Evolutionary conservation across 768 basidiomycete genomes (phyloP).

Genomic region (Tricholoma sp.): DNA sequence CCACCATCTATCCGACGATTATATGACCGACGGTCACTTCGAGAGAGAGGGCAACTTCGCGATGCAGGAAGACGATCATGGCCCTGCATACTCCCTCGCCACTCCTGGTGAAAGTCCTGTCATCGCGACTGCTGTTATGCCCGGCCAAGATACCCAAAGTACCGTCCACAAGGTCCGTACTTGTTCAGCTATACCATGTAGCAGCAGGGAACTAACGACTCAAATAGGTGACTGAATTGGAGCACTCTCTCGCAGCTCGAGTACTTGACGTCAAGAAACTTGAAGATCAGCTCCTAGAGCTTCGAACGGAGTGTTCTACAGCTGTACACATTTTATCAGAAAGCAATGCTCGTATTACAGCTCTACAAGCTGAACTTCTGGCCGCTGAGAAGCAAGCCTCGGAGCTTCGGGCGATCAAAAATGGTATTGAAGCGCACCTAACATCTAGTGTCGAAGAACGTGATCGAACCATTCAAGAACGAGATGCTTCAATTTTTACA

Average conservation of each 20-base stretch:
- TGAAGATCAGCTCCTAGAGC: conserved; percentile 14
- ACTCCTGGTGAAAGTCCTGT: not conserved
- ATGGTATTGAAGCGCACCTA: conserved; percentile 11
- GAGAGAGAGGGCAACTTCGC: not conserved
- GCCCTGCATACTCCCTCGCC: not conserved
- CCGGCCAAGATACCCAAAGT: not conserved
- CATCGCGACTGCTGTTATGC: not conserved
- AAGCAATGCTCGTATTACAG: conserved; percentile 20
- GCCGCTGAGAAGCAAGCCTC: conserved; percentile 13
- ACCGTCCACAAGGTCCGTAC: conserved; percentile 4
- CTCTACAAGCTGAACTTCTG: conserved; percentile 16
- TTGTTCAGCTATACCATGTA: not conserved
- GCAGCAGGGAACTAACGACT: conserved; percentile 4
- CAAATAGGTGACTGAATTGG: conserved; percentile 12
- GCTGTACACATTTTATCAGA: conserved; percentile 17
- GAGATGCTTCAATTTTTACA: conserved; percentile 6
- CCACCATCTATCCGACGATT: not conserved
- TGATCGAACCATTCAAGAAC: conserved; percentile 13
- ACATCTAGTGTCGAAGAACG: conserved; percentile 7
- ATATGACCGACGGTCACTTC: not conserved
- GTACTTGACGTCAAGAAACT: conserved; percentile 12
- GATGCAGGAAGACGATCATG: not conserved
- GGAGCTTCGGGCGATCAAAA: conserved; percentile 13
- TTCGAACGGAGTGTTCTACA: conserved; percentile 13
- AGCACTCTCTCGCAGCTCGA: conserved; percentile 13